These are phyloP conservation scores for Mycena venus DNA, from an alignment of 768 basidiomycete species.

Conservation along the genomic window DNA sequence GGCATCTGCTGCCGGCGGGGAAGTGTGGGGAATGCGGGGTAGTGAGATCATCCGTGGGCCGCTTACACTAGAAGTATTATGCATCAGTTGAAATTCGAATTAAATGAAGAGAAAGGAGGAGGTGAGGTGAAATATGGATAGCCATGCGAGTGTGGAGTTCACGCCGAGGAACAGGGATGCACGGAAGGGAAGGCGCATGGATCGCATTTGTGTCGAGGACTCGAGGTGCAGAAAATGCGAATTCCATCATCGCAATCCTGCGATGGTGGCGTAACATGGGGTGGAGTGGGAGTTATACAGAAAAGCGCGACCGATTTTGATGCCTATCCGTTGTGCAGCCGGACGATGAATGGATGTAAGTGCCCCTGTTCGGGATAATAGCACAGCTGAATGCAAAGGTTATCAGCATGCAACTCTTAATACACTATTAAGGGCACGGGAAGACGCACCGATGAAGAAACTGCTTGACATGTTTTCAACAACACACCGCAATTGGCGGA, in stretches of 20 bases:
- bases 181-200: neutral
- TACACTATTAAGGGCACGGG: neutral
- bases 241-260: neutral
- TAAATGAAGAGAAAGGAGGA: neutral
- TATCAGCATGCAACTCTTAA: neutral
- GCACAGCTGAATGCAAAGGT: neutral
- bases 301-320: slow-evolving; percentile 4
- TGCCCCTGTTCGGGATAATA: neutral
- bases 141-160: neutral
- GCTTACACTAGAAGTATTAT: neutral
- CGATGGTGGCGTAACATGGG: neutral
- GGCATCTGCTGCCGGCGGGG: slow-evolving; percentile 13
- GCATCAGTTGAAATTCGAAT: neutral
- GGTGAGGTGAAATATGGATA: neutral
- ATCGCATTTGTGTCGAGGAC: neutral
- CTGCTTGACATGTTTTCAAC: neutral
- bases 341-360: neutral
- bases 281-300: slow-evolving; percentile 11
- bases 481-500: slow-evolving; percentile 4
- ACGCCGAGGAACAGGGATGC: neutral
- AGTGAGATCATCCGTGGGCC: neutral
- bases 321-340: neutral
- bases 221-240: neutral
- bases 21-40: slow-evolving; percentile 21
- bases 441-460: slow-evolving; percentile 10